These are phyloP conservation scores for Tolypocladium album DNA, from an alignment of 2,329 filamentous ascomycete genomes.

Conservation along the genomic window DNA sequence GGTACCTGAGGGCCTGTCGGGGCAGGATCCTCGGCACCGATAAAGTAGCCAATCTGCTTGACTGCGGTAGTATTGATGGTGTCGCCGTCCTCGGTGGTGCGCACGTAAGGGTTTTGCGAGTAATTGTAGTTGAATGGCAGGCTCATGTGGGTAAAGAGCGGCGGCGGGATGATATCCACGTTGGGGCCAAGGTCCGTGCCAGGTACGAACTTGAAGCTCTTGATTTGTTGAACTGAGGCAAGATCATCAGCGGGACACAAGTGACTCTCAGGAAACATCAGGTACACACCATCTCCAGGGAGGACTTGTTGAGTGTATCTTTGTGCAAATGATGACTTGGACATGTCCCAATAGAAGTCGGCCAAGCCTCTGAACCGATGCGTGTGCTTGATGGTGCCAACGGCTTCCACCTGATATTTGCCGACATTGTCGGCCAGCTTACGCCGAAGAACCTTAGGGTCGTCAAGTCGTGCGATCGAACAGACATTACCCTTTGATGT, in stretches of 20 bases:
- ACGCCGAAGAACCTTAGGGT: constrained; percentile 44
- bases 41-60: constrained; percentile 47
- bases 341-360: constrained; percentile 75
- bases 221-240: constrained; percentile 35
- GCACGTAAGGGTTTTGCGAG: constrained; percentile 74
- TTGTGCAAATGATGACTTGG: constrained; percentile 56
- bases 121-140: constrained; percentile 73
- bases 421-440: constrained; percentile 61
- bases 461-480: constrained; percentile 38
- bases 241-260: neutral
- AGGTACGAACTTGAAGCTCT: constrained; percentile 55
- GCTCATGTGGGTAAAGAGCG: constrained; percentile 63
- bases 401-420: constrained; percentile 55
- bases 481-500: constrained; percentile 15
- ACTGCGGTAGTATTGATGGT: constrained; percentile 50
- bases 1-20: constrained; percentile 49
- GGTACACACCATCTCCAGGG: constrained; percentile 53
- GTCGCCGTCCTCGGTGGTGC: constrained; percentile 44
- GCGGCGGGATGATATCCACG: constrained; percentile 68
- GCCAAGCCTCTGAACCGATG: constrained; percentile 82
- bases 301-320: constrained; percentile 62
- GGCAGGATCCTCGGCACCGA: constrained; percentile 50
- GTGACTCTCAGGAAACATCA: no score
- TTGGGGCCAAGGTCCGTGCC: constrained; percentile 47
- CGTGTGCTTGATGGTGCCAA: constrained; percentile 65